Percentiles rank a stretch among this genome's conserved stretches.
phyloP scores from a whole-genome alignment of 1,284 basidiomycete species.

The Baeospora myosura region DNA sequence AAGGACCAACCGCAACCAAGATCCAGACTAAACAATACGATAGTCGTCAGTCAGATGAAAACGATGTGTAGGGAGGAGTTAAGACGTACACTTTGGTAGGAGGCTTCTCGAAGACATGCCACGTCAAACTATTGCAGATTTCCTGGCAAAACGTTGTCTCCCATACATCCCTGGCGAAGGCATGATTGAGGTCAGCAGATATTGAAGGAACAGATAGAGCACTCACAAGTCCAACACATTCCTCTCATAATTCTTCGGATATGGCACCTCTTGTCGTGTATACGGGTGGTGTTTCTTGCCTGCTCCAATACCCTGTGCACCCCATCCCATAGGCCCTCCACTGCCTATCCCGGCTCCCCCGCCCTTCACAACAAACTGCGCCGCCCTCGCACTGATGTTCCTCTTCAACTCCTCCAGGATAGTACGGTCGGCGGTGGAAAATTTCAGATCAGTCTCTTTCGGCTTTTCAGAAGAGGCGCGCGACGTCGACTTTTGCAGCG shows the following conservation, averaged over 20 bases:
- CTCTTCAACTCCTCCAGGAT: slow-evolving; percentile 49
- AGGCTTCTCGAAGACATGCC: slow-evolving; percentile 51
- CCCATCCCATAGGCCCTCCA: slow-evolving; percentile 6
- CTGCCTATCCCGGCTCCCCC: slow-evolving; percentile 5
- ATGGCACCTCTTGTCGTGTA: slow-evolving; percentile 45
- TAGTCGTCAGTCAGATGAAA: too few relatives aligned
- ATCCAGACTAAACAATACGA: slow-evolving; percentile 39
- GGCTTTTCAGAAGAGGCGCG: background rate
- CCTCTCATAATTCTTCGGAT: slow-evolving; percentile 56
- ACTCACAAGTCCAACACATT: slow-evolving; percentile 59
- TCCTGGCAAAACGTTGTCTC: slow-evolving; percentile 49
- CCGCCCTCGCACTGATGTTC: slow-evolving; percentile 41
- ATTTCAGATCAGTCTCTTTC: slow-evolving; percentile 20
- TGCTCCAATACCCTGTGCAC: slow-evolving; percentile 17
- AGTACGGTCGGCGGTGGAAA: slow-evolving; percentile 52
- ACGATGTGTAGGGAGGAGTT: slow-evolving; percentile 6
- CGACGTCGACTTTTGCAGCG: slow-evolving; percentile 5
- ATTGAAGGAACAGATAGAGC: slow-evolving; percentile 5
- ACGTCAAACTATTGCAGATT: slow-evolving; percentile 48
- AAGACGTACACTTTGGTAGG: slow-evolving; percentile 51
- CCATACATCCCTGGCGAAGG: slow-evolving; percentile 54
- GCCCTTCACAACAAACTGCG: slow-evolving; percentile 48
- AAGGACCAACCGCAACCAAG: slow-evolving; percentile 54
- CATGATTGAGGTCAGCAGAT: slow-evolving; percentile 4
- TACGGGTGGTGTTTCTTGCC: slow-evolving; percentile 53